These are phyloP conservation scores for Fusarium coffeatum DNA, from an alignment of 2,329 filamentous ascomycete genomes.

Conservation along the genomic window DNA sequence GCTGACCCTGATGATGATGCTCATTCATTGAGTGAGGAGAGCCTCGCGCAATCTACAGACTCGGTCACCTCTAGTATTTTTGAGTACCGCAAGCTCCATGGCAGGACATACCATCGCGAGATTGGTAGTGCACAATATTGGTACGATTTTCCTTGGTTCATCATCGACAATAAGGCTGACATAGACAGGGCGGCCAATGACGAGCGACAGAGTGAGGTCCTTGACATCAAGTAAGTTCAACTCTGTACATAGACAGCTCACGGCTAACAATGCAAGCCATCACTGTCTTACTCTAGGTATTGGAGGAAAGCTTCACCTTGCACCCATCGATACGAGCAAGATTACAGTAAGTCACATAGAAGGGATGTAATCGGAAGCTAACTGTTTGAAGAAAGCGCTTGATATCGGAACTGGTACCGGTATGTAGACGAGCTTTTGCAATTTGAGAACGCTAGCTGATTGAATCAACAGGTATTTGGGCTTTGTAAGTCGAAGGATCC, in stretches of 20 bases:
- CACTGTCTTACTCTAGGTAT: slow-evolving; percentile 10
- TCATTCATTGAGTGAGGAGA: slow-evolving; percentile 7
- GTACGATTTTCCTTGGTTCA: not conserved
- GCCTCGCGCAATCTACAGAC: slow-evolving; percentile 8
- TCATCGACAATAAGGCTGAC: not conserved
- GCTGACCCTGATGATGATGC: not conserved
- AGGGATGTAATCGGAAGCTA: not conserved
- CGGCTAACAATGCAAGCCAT: not conserved
- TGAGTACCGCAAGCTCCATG: slow-evolving; percentile 22
- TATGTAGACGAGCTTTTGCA: not conserved
- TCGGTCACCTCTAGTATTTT: slow-evolving; percentile 16
- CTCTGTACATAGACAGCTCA: rapidly evolving
- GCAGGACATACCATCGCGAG: slow-evolving; percentile 17
- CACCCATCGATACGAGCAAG: slow-evolving; percentile 8
- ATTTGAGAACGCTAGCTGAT: not conserved
- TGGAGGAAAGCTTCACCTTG: slow-evolving; percentile 14
- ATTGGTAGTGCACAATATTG: slow-evolving; percentile 22
- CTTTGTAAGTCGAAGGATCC: not conserved
- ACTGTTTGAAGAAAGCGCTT: slow-evolving; percentile 1
- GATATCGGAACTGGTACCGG: slow-evolving; percentile 20
- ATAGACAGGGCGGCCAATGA: slow-evolving; percentile 1
- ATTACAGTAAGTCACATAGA: not conserved
- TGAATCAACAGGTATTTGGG: slow-evolving; percentile 1
- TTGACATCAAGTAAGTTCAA: slow-evolving; percentile 10
- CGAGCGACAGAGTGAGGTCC: slow-evolving; percentile 12